phyloP scores from a whole-genome alignment of 2,329 filamentous ascomycete genomes.

The Colletotrichum orchidophilum region DNA sequence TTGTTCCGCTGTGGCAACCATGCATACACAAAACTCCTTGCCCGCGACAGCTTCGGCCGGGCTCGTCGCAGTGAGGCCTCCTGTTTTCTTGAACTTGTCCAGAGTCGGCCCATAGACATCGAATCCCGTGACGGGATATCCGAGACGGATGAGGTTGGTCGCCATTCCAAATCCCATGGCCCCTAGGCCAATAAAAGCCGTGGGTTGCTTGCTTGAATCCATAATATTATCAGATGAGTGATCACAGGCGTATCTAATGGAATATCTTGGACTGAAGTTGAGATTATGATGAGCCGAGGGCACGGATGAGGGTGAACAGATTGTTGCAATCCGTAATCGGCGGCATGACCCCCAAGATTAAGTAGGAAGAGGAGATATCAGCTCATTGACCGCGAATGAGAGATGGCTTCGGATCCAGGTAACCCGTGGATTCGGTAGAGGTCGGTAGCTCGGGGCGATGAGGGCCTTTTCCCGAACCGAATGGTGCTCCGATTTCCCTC shows the following conservation, averaged over 20 bases:
- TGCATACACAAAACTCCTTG: slow-evolving; percentile 72
- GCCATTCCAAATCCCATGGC: slow-evolving; percentile 89
- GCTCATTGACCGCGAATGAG: neutral
- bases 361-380: neutral
- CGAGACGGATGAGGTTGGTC: slow-evolving; percentile 61
- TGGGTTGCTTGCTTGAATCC: neutral
- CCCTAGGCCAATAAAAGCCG: slow-evolving; percentile 65
- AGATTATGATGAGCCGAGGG: neutral
- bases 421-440: neutral
- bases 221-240: neutral
- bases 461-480: neutral
- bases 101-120: neutral
- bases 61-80: neutral
- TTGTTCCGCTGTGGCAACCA: slow-evolving; percentile 80
- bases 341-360: neutral
- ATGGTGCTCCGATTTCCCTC: neutral
- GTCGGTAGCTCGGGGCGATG: neutral
- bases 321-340: neutral
- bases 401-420: neutral
- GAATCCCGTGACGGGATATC: neutral
- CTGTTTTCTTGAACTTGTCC: neutral
- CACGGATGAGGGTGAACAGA: neutral
- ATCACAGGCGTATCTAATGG: neutral
- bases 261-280: neutral
- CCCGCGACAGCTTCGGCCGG: slow-evolving; percentile 63